These are phyloP conservation scores for Cyclotella baltica DNA, from an alignment of 108 stramenopile genomes.

Conservation along the genomic window DNA sequence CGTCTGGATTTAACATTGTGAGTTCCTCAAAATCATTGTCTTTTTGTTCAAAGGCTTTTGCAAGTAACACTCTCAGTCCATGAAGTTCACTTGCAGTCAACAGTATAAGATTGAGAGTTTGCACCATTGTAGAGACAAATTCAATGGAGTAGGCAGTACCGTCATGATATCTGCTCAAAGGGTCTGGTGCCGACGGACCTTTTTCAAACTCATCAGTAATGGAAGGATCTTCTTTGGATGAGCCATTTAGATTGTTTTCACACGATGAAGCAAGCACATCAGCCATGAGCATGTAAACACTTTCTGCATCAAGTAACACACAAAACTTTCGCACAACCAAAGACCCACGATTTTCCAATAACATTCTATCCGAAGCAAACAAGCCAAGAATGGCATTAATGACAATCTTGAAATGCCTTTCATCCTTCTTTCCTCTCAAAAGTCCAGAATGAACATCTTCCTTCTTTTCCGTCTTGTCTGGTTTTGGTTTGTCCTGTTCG, in stretches of 20 bases:
- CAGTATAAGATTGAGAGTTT: constrained; percentile 96
- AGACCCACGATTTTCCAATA: constrained; percentile 96
- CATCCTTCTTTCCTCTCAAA: constrained; percentile 52
- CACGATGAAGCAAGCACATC: constrained; percentile 78
- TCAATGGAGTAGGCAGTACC: constrained; percentile 64
- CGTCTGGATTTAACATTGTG: constrained; percentile 10
- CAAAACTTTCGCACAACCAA: constrained; percentile 97
- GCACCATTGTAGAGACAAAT: constrained; percentile 96
- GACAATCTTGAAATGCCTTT: constrained; percentile 91
- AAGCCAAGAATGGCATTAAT: constrained; percentile 92
- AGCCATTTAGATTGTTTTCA: constrained; percentile 13
- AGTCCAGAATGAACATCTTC: constrained; percentile 50
- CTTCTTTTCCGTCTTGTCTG: constrained; percentile 31
- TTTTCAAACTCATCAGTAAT: constrained; percentile 19
- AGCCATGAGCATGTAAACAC: constrained; percentile 93
- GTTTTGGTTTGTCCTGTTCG: constrained; percentile 30
- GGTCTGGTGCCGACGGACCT: constrained; percentile 31
- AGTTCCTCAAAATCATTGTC: constrained; percentile 31
- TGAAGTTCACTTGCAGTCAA: constrained; percentile 95
- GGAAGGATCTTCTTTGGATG: constrained; percentile 19
- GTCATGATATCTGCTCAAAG: constrained; percentile 46
- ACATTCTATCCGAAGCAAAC: constrained; percentile 86
- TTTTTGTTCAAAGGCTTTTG: constrained; percentile 51
- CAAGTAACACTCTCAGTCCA: constrained; percentile 81
- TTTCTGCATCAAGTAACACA: constrained; percentile 92